These are phyloP conservation scores for Colletotrichum graminicola DNA, from an alignment of 2,329 filamentous ascomycete species.

Conservation along the genomic window DNA sequence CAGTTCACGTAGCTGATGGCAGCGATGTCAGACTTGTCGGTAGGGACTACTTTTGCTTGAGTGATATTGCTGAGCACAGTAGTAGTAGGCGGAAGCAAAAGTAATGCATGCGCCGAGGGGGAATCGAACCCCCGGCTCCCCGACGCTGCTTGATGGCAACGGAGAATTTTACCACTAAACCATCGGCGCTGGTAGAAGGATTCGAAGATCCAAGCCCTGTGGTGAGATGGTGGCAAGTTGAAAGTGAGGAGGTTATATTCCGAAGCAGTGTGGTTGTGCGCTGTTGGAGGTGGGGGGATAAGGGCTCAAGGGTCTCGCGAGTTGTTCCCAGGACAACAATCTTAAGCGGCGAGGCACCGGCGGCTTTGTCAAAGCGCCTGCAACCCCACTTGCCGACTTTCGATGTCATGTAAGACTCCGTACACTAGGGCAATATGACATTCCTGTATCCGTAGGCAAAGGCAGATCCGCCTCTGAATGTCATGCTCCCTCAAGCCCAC, in stretches of 20 bases:
- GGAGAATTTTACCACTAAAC: slow-evolving; percentile 43
- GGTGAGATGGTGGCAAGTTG: fast-evolving
- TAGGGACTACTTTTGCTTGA: no score
- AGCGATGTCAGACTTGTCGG: no score
- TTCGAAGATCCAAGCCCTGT: neutral
- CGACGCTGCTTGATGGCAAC: slow-evolving; percentile 40
- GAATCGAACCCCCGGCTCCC: slow-evolving; percentile 42
- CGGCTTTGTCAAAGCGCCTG: slow-evolving; percentile 16
- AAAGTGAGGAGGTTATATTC: slow-evolving; percentile 3
- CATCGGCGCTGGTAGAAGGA: slow-evolving; percentile 28
- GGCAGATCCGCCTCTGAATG: neutral
- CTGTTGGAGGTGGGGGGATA: slow-evolving; percentile 16
- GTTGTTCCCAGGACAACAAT: slow-evolving; percentile 19
- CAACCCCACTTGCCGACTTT: slow-evolving; percentile 13
- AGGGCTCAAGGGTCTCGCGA: slow-evolving; percentile 29
- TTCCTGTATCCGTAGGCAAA: slow-evolving; percentile 28
- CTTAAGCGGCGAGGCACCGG: neutral
- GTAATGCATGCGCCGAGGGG: slow-evolving; percentile 30
- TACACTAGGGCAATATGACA: slow-evolving; percentile 14
- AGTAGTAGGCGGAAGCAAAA: slow-evolving; percentile 1
- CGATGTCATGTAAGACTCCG: no score
- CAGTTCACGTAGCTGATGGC: no score
- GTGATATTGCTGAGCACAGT: no score
- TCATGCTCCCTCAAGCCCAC: slow-evolving; percentile 7
- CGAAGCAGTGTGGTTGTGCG: slow-evolving; percentile 7